A percentile compares a stretch with the other conserved stretches of the same genome.
Evolutionary conservation across 352 stramenopile genomes (phyloP).

Genomic region (Nothophytophthora sp.): DNA sequence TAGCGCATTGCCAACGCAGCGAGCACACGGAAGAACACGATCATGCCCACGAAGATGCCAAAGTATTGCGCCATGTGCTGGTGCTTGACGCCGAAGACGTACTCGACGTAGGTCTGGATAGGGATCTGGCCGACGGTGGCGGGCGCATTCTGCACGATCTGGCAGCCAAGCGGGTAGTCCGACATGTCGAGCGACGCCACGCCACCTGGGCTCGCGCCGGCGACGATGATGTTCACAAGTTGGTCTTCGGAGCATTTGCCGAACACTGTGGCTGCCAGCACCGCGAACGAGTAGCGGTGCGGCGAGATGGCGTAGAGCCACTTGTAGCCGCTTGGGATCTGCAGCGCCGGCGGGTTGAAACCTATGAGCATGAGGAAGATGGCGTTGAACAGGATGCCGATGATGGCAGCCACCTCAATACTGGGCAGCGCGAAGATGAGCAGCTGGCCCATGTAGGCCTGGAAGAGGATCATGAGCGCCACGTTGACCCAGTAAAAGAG

Average conservation of each 20-base stretch:
- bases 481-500: constrained; percentile 41
- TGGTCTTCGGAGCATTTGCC: constrained; percentile 31
- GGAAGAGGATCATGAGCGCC: constrained; percentile 36
- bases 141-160: constrained; percentile 33
- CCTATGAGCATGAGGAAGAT: constrained; percentile 40
- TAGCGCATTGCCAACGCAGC: constrained; percentile 41
- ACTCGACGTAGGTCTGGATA: constrained; percentile 37
- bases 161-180: constrained; percentile 26
- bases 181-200: constrained; percentile 14
- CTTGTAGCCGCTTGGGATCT: constrained; percentile 41
- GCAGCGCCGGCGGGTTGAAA: constrained; percentile 40
- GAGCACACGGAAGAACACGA: constrained; percentile 42
- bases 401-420: constrained; percentile 34
- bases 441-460: constrained; percentile 39
- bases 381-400: constrained; percentile 37
- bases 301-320: constrained; percentile 43
- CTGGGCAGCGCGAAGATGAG: constrained; percentile 34
- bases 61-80: constrained; percentile 33
- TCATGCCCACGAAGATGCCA: constrained; percentile 28
- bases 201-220: constrained; percentile 3
- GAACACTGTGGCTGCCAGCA: constrained; percentile 33
- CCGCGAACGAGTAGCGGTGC: constrained; percentile 37
- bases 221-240: constrained; percentile 15
- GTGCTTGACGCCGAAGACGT: constrained; percentile 45
- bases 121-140: constrained; percentile 22